Base-by-base conservation (phyloP, 345 rosid genomes). In the Arabidopsis suecica region DNA sequence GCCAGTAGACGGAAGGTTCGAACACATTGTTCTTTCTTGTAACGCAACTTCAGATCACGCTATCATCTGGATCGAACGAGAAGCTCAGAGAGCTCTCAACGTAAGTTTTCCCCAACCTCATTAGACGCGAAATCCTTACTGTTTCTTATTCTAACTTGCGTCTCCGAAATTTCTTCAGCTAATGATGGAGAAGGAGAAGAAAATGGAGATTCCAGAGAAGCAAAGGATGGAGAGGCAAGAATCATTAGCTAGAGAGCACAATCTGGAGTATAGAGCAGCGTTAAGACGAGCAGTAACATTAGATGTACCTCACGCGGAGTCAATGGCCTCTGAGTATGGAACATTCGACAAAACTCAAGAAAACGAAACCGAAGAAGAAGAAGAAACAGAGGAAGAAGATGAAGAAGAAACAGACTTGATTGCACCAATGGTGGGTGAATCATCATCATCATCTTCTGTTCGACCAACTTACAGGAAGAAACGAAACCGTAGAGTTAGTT, bases 31-130 rank as follows among this genome's bases (percentile, higher is more conserved):
- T 76, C 89, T 95, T 44, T 90, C 97, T 68, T 95, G 95, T 78
- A 90, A 94, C 71, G 98, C 97, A 71, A 88, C 90, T 79, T 90
- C 99, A 22, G 99, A 95, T 62, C 99, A 91, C 64, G 92, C 93
- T 69, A 90, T 94, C 69, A 72, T 94, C 47, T 94, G 97, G 97
- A 87, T 91, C 30, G 92, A 90, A 75, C 90, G 86, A 80, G 99
- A 91, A 85, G 87, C 99, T 56, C 88, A 57, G 61, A 79, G 89
- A 81, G 97, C 97, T 62, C 78, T 91, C 53, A 80, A 84, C 9
- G 98, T 90, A 88, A 84, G 88, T 67, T 53, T 62, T 47, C 42
- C 16, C 22, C 9, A 41, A 12, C 36, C 73, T 65, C 68, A 11
- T 40, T 49, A 3, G 40, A 51, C 14, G 38, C 38, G 0, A 36